Conservation (phyloP, 306 rosid species). For the Trifolium repens region DNA sequence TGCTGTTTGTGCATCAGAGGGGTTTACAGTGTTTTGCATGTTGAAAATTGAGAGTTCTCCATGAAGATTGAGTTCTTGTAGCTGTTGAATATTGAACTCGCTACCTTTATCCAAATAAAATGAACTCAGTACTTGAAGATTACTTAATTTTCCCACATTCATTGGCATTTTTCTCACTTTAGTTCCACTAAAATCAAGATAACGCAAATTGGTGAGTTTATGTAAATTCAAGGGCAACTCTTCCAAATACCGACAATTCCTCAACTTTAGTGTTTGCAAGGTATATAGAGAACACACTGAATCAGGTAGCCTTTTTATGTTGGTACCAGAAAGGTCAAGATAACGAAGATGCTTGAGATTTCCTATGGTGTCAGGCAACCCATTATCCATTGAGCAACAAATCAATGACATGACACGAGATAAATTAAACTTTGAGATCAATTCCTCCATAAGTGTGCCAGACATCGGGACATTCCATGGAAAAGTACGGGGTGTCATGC, state of each 20-base stretch:
- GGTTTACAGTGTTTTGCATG: constrained; percentile 25
- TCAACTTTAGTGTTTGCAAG: constrained; percentile 26
- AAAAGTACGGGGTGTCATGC: neutral
- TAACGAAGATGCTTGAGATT: constrained; percentile 25
- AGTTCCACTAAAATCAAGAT: constrained; percentile 7
- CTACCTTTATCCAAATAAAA: constrained; percentile 15
- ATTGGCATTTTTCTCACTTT: constrained; percentile 8
- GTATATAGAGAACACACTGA: constrained; percentile 20
- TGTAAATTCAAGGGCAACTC: constrained; percentile 12
- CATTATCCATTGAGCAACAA: too few relatives aligned
- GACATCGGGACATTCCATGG: neutral
- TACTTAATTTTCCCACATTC: neutral
- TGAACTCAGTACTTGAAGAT: constrained; percentile 22
- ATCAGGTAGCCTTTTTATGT: constrained; percentile 1
- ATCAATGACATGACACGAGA: neutral
- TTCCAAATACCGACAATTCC: neutral
- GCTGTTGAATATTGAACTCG: neutral
- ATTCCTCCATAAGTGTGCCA: neutral
- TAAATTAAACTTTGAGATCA: neutral
- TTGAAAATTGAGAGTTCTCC: neutral
- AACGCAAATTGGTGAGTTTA: constrained; percentile 3
- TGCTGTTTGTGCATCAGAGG: neutral
- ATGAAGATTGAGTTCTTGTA: constrained; percentile 26
- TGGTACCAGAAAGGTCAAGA: constrained; percentile 6
- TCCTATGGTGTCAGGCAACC: neutral